A percentile compares a stretch with the other conserved stretches of the same genome.
phyloP scores from a whole-genome alignment of 345 rosid genomes.

The Lepidium sativum region DNA sequence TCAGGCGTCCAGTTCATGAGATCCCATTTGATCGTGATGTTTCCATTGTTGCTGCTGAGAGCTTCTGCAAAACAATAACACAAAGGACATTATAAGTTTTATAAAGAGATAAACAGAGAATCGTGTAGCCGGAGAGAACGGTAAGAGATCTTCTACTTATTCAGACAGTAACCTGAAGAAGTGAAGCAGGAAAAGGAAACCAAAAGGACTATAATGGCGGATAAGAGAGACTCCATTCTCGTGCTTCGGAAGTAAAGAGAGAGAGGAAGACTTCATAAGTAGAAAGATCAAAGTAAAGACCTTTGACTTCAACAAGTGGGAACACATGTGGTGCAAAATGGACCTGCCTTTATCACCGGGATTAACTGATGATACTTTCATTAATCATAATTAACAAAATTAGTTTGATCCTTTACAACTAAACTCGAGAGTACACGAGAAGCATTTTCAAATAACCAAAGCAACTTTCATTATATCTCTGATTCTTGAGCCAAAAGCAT shows the following conservation, averaged over 20 bases:
- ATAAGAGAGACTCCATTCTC: conserved; percentile 38
- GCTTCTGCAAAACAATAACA: conserved; percentile 18
- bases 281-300: conserved; percentile 1
- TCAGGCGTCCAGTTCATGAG: conserved; percentile 75
- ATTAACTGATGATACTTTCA: not conserved
- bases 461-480: not conserved
- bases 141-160: not conserved
- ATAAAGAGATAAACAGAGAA: not conserved
- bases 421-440: not conserved
- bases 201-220: conserved; percentile 31
- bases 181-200: conserved; percentile 45
- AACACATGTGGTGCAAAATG: not conserved
- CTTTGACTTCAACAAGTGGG: not conserved
- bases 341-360: not conserved
- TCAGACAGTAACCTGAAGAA: conserved; percentile 43
- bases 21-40: conserved; percentile 91
- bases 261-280: not conserved
- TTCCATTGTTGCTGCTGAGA: conserved; percentile 47
- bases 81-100: not conserved
- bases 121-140: not conserved
- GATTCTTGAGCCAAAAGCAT: not conserved
- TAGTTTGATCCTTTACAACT: not conserved
- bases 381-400: not conserved
- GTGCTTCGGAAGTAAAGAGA: not conserved
- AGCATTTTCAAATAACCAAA: not conserved